Evolutionary conservation across 2,329 filamentous ascomycete genomes (phyloP), one percentile per base, ranked within the genome.

Genomic region (Claviceps pazoutovae): DNA sequence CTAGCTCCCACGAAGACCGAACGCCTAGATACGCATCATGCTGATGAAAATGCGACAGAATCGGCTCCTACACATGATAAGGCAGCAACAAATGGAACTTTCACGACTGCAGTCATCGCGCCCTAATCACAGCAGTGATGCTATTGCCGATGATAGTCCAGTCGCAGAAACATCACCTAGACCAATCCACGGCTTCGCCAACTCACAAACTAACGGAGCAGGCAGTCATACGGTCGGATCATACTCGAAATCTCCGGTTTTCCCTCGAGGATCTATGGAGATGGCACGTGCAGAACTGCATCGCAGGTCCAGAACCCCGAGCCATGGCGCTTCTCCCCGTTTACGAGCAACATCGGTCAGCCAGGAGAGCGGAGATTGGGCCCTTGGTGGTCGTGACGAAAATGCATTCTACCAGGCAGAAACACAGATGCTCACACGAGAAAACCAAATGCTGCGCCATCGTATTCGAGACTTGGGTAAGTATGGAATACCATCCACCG

Each of bases 381-480:
- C 76, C 47, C 72, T 84, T 1, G 78, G 76, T n/a, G 78, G 77
- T 7, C 73, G 85, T 17, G 86, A 89, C 60, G 86, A 90, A 63
- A 82, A 77, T 56, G 82, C 83, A 1, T 89, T 88, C 64, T 90
- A 90, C 60, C 85, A 89, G 64, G 86, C 86, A 4, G 86, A 91
- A 68, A 88, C 85, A 1, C 84, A 88, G 66, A 88, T 80, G 68
- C 67, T 91, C 59, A 77, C 82, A 21, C 74, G 86, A 26, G 86
- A 90, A 69, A 91, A 90, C 58, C 86, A 90, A 66, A 89, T 91
- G 86, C 70, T 91, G 49, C 81, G 83, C 55, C 76, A 83, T 63
- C 75, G 86, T 48, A 86, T 89, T 54, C 75, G 83, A 38, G 85
- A 89, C 60, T 69, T 89, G 14, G 84, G 84, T 85, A 68, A 58